Conservation (phyloP, 352 stramenopile species). For the Halophytophthora polymorphica region DNA sequence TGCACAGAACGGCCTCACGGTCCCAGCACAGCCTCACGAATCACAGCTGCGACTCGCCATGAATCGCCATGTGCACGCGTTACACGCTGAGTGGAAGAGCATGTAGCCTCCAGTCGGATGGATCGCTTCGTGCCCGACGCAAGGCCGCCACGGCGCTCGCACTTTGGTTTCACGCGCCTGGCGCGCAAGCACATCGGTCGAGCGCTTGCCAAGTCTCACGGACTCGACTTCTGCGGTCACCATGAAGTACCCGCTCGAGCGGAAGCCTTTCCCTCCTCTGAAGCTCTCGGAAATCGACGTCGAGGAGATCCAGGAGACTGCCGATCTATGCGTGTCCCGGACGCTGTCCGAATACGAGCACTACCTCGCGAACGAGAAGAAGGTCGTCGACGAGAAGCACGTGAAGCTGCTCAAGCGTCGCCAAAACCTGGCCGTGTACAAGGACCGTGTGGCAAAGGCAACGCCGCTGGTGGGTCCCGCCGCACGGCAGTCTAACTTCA, state of each 20-base stretch:
- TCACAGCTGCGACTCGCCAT: too few species aligned
- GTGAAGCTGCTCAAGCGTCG: conserved; percentile 41
- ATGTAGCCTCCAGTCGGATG: too few species aligned
- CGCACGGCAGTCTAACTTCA: not conserved
- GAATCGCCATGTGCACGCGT: too few species aligned
- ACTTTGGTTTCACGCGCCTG: conserved; percentile 10
- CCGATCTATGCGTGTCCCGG: conserved; percentile 21
- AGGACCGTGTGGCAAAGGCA: conserved; percentile 9
- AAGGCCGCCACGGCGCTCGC: not conserved
- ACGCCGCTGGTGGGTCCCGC: not conserved
- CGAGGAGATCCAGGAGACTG: conserved; percentile 27
- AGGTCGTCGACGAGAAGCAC: conserved; percentile 19
- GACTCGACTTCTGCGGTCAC: not conserved
- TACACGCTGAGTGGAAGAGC: too few species aligned
- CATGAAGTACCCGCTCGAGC: conserved; percentile 28
- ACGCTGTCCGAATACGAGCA: conserved; percentile 34
- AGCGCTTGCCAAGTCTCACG: not conserved
- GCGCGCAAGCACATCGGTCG: not conserved
- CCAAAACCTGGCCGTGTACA: conserved; percentile 35
- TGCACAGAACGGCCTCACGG: too few species aligned
- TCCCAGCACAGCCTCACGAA: too few species aligned
- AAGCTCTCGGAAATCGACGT: conserved; percentile 28
- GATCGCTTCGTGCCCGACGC: too few species aligned
- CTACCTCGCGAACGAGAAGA: conserved; percentile 23
- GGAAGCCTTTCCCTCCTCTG: conserved; percentile 29